These are phyloP conservation scores for Myxozyma nipponensis DNA, from an alignment of 805 yeast species.

Conservation along the genomic window DNA sequence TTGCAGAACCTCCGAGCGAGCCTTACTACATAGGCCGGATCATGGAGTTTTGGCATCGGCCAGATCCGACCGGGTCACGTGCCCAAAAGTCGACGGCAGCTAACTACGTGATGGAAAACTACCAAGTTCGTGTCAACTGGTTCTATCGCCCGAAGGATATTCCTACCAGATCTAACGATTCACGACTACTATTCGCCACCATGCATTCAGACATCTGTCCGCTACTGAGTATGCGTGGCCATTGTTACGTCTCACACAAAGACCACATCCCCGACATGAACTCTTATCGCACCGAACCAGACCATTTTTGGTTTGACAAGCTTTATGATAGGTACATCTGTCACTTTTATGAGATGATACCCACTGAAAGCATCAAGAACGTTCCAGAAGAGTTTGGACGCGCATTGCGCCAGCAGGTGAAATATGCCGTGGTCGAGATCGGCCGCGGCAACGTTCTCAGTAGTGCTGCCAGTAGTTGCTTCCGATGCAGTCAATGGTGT, in stretches of 20 bases:
- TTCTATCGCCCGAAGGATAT: conserved; percentile 85
- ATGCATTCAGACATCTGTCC: conserved; percentile 86
- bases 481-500: conserved; percentile 82
- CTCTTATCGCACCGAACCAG: conserved; percentile 54
- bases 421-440: conserved; percentile 69
- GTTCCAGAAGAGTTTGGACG: conserved; percentile 56
- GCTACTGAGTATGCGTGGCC: conserved; percentile 66
- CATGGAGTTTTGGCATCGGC: conserved; percentile 57
- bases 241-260: conserved; percentile 63
- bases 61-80: conserved; percentile 4
- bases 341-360: conserved; percentile 71
- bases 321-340: conserved; percentile 83
- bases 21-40: conserved; percentile 87
- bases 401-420: conserved; percentile 64
- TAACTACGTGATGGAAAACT: conserved; percentile 49
- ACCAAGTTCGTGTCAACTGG: conserved; percentile 77
- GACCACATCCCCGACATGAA: conserved; percentile 61
- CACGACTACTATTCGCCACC: conserved; percentile 76
- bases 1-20: conserved; percentile 90
- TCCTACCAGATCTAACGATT: conserved; percentile 59
- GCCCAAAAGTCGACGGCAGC: conserved; percentile 6
- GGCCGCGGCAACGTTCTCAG: conserved; percentile 62
- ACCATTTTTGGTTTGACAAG: conserved; percentile 78
- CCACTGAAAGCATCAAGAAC: conserved; percentile 55
- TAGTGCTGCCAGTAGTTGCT: conserved; percentile 64